Conservation (phyloP, 495 filamentous ascomycete species). For the Hyaloscypha finlandica region DNA sequence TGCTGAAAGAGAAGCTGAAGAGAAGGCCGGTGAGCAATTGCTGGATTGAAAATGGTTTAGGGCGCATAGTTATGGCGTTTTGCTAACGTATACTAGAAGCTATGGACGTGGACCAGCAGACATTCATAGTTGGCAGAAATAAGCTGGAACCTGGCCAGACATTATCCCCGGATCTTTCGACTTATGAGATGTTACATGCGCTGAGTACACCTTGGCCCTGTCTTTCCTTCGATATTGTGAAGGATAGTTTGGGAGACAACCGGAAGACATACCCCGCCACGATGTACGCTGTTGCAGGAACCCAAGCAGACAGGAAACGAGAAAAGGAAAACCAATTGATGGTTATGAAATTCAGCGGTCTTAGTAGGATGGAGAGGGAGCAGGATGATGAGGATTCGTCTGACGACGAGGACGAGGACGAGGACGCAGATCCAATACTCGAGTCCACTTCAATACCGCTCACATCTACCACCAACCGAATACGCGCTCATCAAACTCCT, state of each 20-base stretch:
- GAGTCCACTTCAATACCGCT: slow-evolving; percentile 88
- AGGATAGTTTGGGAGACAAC: slow-evolving; percentile 85
- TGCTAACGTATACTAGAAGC: slow-evolving; percentile 51
- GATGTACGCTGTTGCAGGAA: slow-evolving; percentile 90
- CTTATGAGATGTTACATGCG: slow-evolving; percentile 95
- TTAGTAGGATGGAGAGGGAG: slow-evolving; percentile 79
- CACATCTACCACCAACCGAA: slow-evolving; percentile 85
- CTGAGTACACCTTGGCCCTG: slow-evolving; percentile 94
- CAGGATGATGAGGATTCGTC: slow-evolving; percentile 66
- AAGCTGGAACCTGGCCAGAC: slow-evolving; percentile 87
- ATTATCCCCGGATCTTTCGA: slow-evolving; percentile 82
- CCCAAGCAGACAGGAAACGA: slow-evolving; percentile 76
- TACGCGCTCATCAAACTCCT: slow-evolving; percentile 77
- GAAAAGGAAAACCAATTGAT: slow-evolving; percentile 88
- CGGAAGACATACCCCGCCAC: slow-evolving; percentile 89
- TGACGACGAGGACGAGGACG: slow-evolving; percentile 64
- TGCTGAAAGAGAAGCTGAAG: slow-evolving; percentile 88
- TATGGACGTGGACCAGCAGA: slow-evolving; percentile 91
- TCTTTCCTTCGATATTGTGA: slow-evolving; percentile 90
- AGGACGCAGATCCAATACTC: slow-evolving; percentile 89
- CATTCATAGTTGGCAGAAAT: slow-evolving; percentile 89
- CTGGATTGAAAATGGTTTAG: not conserved
- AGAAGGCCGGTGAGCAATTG: slow-evolving; percentile 58
- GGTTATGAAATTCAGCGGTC: slow-evolving; percentile 90
- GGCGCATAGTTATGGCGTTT: slow-evolving; percentile 18